Conservation (phyloP, 306 rosid species). For the Carpinus fangiana region DNA sequence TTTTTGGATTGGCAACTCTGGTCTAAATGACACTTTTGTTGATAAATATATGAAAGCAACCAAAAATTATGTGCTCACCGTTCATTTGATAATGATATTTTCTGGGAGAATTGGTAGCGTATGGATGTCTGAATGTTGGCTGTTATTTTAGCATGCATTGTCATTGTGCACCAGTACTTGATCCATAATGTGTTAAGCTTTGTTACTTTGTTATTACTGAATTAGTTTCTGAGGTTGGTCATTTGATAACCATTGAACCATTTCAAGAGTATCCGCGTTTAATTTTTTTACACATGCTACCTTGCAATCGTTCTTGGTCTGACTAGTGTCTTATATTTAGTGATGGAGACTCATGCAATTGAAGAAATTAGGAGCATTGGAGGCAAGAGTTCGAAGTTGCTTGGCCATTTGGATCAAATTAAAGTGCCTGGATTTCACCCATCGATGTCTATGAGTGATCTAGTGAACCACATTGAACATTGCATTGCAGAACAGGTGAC, state of each 20-base stretch:
- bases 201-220: too few relatives aligned
- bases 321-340: slow-evolving; percentile 24
- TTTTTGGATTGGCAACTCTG: too few relatives aligned
- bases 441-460: slow-evolving; percentile 72
- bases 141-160: background rate
- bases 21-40: too few relatives aligned
- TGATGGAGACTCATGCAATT: slow-evolving; percentile 34
- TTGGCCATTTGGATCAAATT: slow-evolving; percentile 52
- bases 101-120: background rate
- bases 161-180: background rate
- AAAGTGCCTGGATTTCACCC: slow-evolving; percentile 64
- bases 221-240: too few relatives aligned
- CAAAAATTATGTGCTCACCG: too few relatives aligned
- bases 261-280: background rate
- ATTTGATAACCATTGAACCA: background rate
- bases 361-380: slow-evolving; percentile 38
- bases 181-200: background rate
- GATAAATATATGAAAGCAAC: too few relatives aligned
- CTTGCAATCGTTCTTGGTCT: background rate
- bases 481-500: slow-evolving; percentile 65
- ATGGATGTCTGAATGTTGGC: background rate
- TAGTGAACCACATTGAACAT: slow-evolving; percentile 57
- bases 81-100: too few relatives aligned
- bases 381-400: slow-evolving; percentile 44
- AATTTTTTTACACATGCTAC: background rate